Evolutionary conservation across 495 filamentous ascomycete species (phyloP), one percentile per base, ranked within the genome.

Genomic region (Trichoderma erinaceum): DNA sequence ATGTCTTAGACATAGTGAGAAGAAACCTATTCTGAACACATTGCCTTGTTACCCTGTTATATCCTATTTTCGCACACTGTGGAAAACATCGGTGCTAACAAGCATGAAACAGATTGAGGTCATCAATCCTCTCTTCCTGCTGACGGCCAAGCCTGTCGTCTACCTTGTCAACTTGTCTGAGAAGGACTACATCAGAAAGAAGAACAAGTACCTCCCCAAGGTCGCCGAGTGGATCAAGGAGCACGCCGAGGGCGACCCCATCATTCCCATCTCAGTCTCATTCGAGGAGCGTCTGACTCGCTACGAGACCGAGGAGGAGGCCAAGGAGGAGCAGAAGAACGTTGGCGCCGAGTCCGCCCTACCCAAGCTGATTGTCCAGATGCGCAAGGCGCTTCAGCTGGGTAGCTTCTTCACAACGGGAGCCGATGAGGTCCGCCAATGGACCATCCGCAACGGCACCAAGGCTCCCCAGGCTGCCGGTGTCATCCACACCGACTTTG

Each of bases 401-500:
- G 87, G 88, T 70, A 92, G 89, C 73, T 99, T 99, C 85, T 99
- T 99, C 88, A 99, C 96, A 38, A 95, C 91, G 27, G 96, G 96
- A 71, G 80, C 92, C 44, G 96, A 99, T 75, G 96, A 99, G 82
- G 96, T 99, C 66, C 86, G 96, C 69, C 96, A 99, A 78, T 99
- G 96, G 96, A 98, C 93, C 41, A 94, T 99, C 75, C 87, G 96
- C 52, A 93, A 93, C 76, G 93, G 92, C 68, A 96, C 91, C 72
- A 99, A 99, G 83, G 96, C 96, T 43, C 96, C 96, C 21, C 91
- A 93, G 75, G 95, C 96, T 58, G 95, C 96, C 18, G 96, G 96
- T 82, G 96, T 98, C 68, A 99, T 99, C 72, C 96, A 99, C 81
- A 91, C 89, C 67, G 96, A 99, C 76, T 98, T 99, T 70, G 96